Base-by-base conservation (phyloP, 768 basidiomycete genomes). In the Tulasnella sp. region DNA sequence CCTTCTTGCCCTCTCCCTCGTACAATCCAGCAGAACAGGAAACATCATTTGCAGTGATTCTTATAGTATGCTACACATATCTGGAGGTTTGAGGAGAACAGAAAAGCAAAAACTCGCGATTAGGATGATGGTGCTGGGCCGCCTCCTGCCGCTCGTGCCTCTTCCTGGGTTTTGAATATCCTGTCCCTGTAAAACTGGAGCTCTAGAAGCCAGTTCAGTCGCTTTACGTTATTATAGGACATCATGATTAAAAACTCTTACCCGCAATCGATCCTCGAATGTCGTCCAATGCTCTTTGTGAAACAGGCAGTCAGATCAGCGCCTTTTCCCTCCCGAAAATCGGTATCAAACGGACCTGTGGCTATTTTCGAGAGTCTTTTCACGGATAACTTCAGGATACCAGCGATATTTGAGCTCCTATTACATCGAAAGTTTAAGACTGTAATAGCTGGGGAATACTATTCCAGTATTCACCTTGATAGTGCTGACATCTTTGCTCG, bases 381-480 rank as follows among this genome's bases (percentile, higher is more conserved):
- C 52, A 10, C 78, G 85, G 39, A 77, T 80, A 12, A 52, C 48
- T 24, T 82, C 81, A 14, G 89, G 89, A 83, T 90, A 94, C 94
- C 94, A 95, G 80, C 93, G 88, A 19, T 92, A 89, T 1, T 88
- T 88, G 34, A 95, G 82, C 84, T 95, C 94, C 94, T 95, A 42
- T 27, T 19, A 34, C 4, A 56, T n/a, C 4, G 21, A 21, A 31
- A n/a, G 46, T 62, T 34, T 2, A 80, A 1, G 68, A 72, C 76
- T 31, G 80, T 18, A 36, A 38, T 16, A 31, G 19, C 46, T n/a
- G 74, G 46, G 1, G 77, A 1, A 71, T 21, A 21, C 18, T 44
- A 71, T 5, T n/a, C 36, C 3, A 42, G 8, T n/a, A 40, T 80
- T 81, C 72, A 91, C 94, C 87, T 95, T 95, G 81, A 95, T 88